These are phyloP conservation scores for Scutellaria barbata DNA, from an alignment of 257 asterid species.

Conservation along the genomic window DNA sequence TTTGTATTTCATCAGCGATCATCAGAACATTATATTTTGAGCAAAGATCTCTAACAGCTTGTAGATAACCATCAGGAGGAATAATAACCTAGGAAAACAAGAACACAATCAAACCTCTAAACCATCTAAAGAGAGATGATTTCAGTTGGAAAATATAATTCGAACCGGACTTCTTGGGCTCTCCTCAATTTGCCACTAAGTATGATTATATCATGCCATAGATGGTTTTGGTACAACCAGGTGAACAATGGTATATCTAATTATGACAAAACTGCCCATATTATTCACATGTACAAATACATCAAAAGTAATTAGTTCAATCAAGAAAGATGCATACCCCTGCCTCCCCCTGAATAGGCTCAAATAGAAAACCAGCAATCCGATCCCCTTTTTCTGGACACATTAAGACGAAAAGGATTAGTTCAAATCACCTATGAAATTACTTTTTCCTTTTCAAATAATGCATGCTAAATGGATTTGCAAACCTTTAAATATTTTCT, in stretches of 20 bases:
- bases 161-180: not conserved
- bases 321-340: conserved; percentile 72
- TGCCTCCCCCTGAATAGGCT: conserved; percentile 99
- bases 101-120: conserved; percentile 28
- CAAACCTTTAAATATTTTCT: conserved; percentile 79
- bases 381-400: conserved; percentile 84
- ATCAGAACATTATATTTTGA: conserved; percentile 75
- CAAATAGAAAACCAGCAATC: conserved; percentile 92
- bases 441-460: not conserved
- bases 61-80: conserved; percentile 93
- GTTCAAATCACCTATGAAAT: not conserved
- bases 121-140: conserved; percentile 1
- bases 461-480: conserved; percentile 26
- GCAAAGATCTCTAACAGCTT: conserved; percentile 85
- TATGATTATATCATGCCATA: not conserved
- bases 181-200: not conserved
- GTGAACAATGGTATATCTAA: too few relatives aligned
- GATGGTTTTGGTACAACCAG: conserved; percentile 17
- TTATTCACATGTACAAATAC: not conserved
- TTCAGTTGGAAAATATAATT: conserved; percentile 8
- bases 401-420: conserved; percentile 38
- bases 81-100: conserved; percentile 65
- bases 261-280: not conserved
- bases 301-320: conserved; percentile 21
- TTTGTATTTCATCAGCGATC: conserved; percentile 99